Evolutionary conservation across 140 eudicot species (phyloP), one percentile per base, ranked within the genome.

Genomic region (Anethum foeniculum): DNA sequence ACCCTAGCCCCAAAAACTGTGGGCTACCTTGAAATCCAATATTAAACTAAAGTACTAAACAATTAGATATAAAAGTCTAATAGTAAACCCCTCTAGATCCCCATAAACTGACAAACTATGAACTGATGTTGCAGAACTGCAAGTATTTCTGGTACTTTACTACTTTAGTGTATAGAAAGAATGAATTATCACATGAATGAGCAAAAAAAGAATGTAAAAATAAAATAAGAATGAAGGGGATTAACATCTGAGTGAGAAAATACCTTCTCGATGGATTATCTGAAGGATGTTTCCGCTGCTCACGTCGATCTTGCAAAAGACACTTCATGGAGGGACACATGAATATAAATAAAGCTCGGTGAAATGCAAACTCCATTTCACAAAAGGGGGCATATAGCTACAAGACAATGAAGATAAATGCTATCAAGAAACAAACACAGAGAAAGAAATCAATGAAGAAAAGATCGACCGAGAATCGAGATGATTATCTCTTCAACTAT

Each of bases 251-350:
- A 36, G 71, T 64, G 18, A 27, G 58, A 79, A 34, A 34, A 1
- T 34, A 56, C 65, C 65, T 56, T 56, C 65, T 58, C 23, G 85
- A 86, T 75, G 89, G 83, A 69, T 83, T 88, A 56, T 92, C 88
- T 44, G 86, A 87, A 82, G 81, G 84, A 81, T 81, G 90, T 77
- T 90, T 94, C 95, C 92, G 87, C 84, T 94, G 98, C 81, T 89
- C 96, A 80, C 90, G 97, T 81, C 90, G 98, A 79, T 94, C 97
- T 82, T 83, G 84, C 46, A 88, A 88, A 46, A 94, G 98, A 80
- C 97, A 94, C 68, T 88, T 41, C 98, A 92, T 90, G 43, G 96
- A 92, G 5, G 90, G 81, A 76, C 98, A 94, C 93, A 90, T 92
- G 75, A 94, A 94, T 18, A 94, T 82, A 76, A 41, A 94, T 84